Evolutionary conservation across 768 basidiomycete species (phyloP).

Genomic region (Leccinum sublutescens): DNA sequence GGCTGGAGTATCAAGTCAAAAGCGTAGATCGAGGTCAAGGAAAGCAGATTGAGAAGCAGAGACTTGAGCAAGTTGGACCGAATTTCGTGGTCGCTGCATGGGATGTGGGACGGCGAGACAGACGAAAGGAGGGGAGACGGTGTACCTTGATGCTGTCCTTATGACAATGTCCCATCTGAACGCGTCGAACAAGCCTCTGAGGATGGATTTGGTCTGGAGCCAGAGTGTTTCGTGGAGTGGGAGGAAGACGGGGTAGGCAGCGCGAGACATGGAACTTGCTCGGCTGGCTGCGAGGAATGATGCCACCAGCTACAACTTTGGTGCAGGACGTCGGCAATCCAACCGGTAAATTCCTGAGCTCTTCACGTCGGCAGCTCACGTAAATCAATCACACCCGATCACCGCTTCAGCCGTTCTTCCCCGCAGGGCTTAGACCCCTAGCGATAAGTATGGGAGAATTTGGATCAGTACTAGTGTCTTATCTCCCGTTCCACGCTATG

Average conservation of each 20-base stretch:
- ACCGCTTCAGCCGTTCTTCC: constrained; percentile 4
- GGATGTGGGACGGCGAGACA: constrained; percentile 10
- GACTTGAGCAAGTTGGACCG: constrained; percentile 75
- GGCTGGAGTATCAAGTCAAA: constrained; percentile 73
- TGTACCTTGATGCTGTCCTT: constrained; percentile 56
- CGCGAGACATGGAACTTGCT: constrained; percentile 39
- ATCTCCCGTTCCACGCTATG: constrained; percentile 1
- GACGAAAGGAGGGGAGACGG: constrained; percentile 8
- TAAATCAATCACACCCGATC: background rate
- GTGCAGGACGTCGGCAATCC: constrained; percentile 9
- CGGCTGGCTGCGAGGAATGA: background rate
- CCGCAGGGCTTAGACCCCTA: constrained; percentile 8
- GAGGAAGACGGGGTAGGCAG: constrained; percentile 68
- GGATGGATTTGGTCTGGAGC: constrained; percentile 60
- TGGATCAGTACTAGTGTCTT: background rate
- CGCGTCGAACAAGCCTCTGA: constrained; percentile 63
- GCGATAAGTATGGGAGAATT: background rate
- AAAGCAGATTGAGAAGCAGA: constrained; percentile 66
- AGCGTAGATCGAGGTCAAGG: constrained; percentile 69
- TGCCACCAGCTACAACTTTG: background rate
- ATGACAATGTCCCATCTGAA: constrained; percentile 70
- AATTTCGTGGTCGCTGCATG: constrained; percentile 68
- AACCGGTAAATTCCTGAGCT: constrained; percentile 14
- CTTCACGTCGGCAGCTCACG: background rate
- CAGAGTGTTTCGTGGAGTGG: constrained; percentile 56